phyloP scores from a whole-genome alignment of 805 yeast genomes.

The Scheffersomyces lignosus region DNA sequence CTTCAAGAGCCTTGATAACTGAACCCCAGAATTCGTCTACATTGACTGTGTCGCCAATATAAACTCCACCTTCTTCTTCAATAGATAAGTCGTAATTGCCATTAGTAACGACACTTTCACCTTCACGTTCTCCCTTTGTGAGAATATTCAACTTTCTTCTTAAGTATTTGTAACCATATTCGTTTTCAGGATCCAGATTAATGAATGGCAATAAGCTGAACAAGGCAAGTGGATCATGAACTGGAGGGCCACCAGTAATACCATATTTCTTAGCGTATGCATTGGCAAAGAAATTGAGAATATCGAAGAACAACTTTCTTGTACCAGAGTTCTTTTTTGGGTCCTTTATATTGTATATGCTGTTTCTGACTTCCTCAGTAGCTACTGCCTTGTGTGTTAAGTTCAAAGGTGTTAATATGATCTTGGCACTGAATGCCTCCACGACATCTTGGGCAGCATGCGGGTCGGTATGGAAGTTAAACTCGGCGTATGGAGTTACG shows the following conservation, averaged over 20 bases:
- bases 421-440: conserved; percentile 48
- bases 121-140: conserved; percentile 28
- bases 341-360: conserved; percentile 17
- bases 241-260: conserved; percentile 59
- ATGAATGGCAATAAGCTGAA: conserved; percentile 54
- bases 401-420: conserved; percentile 63
- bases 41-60: conserved; percentile 6
- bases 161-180: conserved; percentile 24
- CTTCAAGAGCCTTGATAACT: conserved; percentile 2
- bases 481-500: conserved; percentile 60
- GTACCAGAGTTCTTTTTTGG: conserved; percentile 34
- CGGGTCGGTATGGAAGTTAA: conserved; percentile 76
- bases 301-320: conserved; percentile 33
- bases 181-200: conserved; percentile 17
- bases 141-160: conserved; percentile 26
- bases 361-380: conserved; percentile 18
- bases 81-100: conserved; percentile 1
- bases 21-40: conserved; percentile 10
- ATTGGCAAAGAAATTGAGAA: conserved; percentile 21
- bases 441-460: conserved; percentile 66
- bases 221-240: conserved; percentile 79
- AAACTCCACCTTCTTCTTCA: conserved; percentile 5
- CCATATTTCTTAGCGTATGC: conserved; percentile 14
- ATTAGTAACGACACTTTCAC: conserved; percentile 22
- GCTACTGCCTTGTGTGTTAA: conserved; percentile 68